phyloP scores from a whole-genome alignment of 1,284 basidiomycete species.

The Sporisorium scitamineum region DNA sequence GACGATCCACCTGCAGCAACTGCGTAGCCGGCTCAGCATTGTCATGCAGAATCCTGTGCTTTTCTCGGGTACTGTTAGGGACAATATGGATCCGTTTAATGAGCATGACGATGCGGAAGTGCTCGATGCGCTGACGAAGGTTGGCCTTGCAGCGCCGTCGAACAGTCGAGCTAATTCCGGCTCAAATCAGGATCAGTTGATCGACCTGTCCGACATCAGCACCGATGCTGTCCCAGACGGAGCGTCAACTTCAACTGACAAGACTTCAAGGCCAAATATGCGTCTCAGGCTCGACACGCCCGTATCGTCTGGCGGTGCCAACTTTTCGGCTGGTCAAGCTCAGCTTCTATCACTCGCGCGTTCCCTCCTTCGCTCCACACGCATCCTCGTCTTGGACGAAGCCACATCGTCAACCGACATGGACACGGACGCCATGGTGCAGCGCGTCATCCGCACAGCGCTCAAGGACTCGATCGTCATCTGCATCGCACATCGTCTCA shows the following conservation, averaged over 20 bases:
- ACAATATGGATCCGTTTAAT: conserved; percentile 87
- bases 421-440: conserved; percentile 47
- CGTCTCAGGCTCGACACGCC: conserved; percentile 77
- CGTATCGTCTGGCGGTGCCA: conserved; percentile 82
- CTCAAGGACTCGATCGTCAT: conserved; percentile 69
- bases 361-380: conserved; percentile 78
- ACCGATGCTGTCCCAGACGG: not conserved
- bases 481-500: conserved; percentile 55
- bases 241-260: not conserved
- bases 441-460: conserved; percentile 37
- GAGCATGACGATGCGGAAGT: conserved; percentile 86
- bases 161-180: not conserved
- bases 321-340: conserved; percentile 86
- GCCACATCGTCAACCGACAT: conserved; percentile 73
- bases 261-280: conserved; percentile 23
- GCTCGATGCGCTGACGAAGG: conserved; percentile 71
- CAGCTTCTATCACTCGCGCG: conserved; percentile 84
- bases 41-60: conserved; percentile 78
- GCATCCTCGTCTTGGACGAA: conserved; percentile 85
- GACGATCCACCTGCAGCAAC: conserved; percentile 43
- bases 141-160: conserved; percentile 63
- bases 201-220: conserved; percentile 67
- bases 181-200: conserved; percentile 49
- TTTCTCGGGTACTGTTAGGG: conserved; percentile 86
- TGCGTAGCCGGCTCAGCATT: conserved; percentile 70